Percentiles rank a stretch among this genome's conserved stretches.
Evolutionary conservation across 2,329 filamentous ascomycete species (phyloP).

Genomic region (Talaromyces rugulosus): DNA sequence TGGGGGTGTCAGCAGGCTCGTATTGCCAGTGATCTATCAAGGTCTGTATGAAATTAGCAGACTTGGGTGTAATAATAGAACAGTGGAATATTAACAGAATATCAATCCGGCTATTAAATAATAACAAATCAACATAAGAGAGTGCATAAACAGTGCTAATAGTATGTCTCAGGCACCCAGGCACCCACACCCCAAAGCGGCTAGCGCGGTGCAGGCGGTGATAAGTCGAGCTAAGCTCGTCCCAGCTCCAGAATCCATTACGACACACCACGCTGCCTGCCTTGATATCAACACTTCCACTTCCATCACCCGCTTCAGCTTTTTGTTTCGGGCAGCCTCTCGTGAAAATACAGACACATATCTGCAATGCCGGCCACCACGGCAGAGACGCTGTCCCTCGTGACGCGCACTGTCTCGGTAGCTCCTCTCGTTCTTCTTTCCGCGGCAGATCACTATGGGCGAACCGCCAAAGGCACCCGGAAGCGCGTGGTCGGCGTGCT

Average conservation of each 20-base stretch:
- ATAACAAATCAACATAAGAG: too few relatives aligned
- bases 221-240: background rate
- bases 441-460: constrained; percentile 96
- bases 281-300: background rate
- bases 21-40: background rate
- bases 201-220: background rate
- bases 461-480: constrained; percentile 82
- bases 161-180: background rate
- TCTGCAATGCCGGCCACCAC: constrained; percentile 87
- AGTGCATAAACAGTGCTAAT: too few relatives aligned
- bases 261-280: background rate
- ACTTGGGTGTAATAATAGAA: background rate
- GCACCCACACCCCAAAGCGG: background rate
- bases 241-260: background rate
- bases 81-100: background rate
- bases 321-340: background rate
- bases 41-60: background rate
- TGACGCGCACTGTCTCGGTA: constrained; percentile 92
- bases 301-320: background rate
- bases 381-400: constrained; percentile 90
- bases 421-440: constrained; percentile 96
- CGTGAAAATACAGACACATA: background rate
- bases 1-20: too few relatives aligned
- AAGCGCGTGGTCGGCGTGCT: constrained; percentile 90
- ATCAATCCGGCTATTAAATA: too few relatives aligned